Evolutionary conservation across 495 filamentous ascomycete genomes (phyloP).

Genomic region (Penicillium alfredii): DNA sequence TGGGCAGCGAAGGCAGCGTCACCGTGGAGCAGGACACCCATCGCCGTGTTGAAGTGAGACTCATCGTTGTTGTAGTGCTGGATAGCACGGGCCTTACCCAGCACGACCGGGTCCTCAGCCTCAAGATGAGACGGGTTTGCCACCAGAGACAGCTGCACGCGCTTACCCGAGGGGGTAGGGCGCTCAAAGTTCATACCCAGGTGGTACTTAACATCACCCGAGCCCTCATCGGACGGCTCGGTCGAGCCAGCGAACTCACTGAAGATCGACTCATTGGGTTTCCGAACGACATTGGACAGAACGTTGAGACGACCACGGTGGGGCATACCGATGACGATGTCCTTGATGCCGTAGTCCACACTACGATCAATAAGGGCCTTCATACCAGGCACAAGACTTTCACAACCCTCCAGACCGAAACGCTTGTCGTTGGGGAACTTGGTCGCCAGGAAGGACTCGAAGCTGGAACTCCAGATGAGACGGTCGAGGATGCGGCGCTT

Average conservation of each 20-base stretch:
- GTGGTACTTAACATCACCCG: slow-evolving; percentile 98
- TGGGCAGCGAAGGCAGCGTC: slow-evolving; percentile 96
- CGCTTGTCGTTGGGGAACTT: slow-evolving; percentile 99
- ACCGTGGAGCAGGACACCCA: slow-evolving; percentile 93
- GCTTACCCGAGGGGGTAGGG: slow-evolving; percentile 95
- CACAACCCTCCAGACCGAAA: slow-evolving; percentile 95
- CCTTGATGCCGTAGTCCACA: slow-evolving; percentile 96
- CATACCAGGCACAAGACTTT: slow-evolving; percentile 96
- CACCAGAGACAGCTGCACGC: slow-evolving; percentile 94
- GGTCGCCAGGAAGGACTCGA: slow-evolving; percentile 87
- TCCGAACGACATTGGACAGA: slow-evolving; percentile 95
- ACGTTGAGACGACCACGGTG: slow-evolving; percentile 98
- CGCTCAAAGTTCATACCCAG: slow-evolving; percentile 99
- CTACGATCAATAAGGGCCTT: slow-evolving; percentile 97
- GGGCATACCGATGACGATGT: slow-evolving; percentile 98
- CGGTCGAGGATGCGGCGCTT: slow-evolving; percentile 96
- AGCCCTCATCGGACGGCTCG: slow-evolving; percentile 89
- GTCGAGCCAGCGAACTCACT: slow-evolving; percentile 90
- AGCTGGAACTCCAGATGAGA: slow-evolving; percentile 95
- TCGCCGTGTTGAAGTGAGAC: slow-evolving; percentile 75
- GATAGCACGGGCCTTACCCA: slow-evolving; percentile 95
- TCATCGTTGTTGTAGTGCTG: slow-evolving; percentile 99
- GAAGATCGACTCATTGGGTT: slow-evolving; percentile 99
- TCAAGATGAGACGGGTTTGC: slow-evolving; percentile 98
- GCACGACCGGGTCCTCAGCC: slow-evolving; percentile 94